Evolutionary conservation across 495 filamentous ascomycete species (phyloP).

Genomic region (Aspergillus olivimuriae): DNA sequence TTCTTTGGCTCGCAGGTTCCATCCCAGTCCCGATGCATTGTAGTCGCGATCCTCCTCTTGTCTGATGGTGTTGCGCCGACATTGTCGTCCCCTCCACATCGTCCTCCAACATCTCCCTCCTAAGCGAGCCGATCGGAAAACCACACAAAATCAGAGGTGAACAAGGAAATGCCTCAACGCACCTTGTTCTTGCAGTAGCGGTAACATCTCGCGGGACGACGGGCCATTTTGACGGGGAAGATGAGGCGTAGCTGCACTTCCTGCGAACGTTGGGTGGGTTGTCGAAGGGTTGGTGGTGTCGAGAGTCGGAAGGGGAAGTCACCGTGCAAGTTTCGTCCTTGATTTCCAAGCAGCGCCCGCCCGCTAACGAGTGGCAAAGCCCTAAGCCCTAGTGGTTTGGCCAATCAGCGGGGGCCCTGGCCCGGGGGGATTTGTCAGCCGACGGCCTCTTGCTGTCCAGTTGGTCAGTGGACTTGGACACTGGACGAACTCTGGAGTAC

Average conservation of each 20-base stretch:
- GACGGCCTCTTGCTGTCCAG: not conserved
- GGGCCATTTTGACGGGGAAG: slow-evolving; percentile 83
- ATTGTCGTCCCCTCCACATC: too few species aligned
- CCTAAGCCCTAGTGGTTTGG: slow-evolving; percentile 39
- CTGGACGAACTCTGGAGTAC: too few species aligned
- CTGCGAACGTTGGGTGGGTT: slow-evolving; percentile 41
- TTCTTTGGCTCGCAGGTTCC: too few species aligned
- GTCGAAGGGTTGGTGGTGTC: slow-evolving; percentile 31
- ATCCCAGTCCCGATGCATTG: slow-evolving; percentile 2
- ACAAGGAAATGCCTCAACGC: slow-evolving; percentile 31
- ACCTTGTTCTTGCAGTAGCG: slow-evolving; percentile 99
- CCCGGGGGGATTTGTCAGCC: slow-evolving; percentile 17
- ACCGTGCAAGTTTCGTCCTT: slow-evolving; percentile 32
- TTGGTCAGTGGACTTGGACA: too few species aligned
- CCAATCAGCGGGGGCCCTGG: slow-evolving; percentile 21
- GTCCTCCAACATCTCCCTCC: too few species aligned
- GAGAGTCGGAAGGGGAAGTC: slow-evolving; percentile 34
- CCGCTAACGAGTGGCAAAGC: slow-evolving; percentile 39
- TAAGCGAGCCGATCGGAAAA: slow-evolving; percentile 33
- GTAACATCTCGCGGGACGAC: slow-evolving; percentile 98
- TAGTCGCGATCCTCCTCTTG: not conserved
- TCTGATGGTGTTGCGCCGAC: not conserved
- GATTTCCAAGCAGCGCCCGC: slow-evolving; percentile 45
- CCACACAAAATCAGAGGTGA: slow-evolving; percentile 18
- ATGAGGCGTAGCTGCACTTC: slow-evolving; percentile 49